These are phyloP conservation scores for Termitomyces sp. DNA, from an alignment of 768 basidiomycete species.

Conservation along the genomic window DNA sequence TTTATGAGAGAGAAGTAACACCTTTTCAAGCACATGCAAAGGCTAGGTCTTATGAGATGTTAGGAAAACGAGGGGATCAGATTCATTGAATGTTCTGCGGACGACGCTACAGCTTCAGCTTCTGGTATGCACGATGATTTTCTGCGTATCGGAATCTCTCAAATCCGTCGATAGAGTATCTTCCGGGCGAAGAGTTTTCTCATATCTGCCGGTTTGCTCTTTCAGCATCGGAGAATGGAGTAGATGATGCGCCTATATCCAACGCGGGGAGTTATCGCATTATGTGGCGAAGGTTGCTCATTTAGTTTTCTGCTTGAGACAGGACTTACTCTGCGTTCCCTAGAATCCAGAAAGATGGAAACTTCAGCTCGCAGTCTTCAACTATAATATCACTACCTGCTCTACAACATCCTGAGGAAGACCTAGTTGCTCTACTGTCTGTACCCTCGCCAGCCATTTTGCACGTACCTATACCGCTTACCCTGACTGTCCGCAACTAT, in stretches of 20 bases:
- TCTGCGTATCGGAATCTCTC: not conserved
- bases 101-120: conserved; percentile 40
- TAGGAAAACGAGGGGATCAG: conserved; percentile 40
- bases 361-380: conserved; percentile 36
- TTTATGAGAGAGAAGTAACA: conserved; percentile 41
- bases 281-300: conserved; percentile 56
- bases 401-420: conserved; percentile 54
- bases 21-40: not conserved
- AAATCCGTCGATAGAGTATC: conserved; percentile 39
- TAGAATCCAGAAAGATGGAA: conserved; percentile 43
- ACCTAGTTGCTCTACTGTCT: conserved; percentile 58
- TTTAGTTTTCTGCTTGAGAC: not conserved
- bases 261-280: conserved; percentile 58
- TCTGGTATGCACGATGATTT: conserved; percentile 29
- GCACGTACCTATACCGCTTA: conserved; percentile 53
- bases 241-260: conserved; percentile 26
- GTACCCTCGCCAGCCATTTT: conserved; percentile 58
- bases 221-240: conserved; percentile 31
- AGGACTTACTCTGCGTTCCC: not conserved
- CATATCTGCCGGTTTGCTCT: conserved; percentile 49
- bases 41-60: not conserved
- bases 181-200: conserved; percentile 59
- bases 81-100: conserved; percentile 49
- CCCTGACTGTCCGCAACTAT: conserved; percentile 59
- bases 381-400: conserved; percentile 56